These are phyloP conservation scores for Echria macrotheca DNA, from an alignment of 495 filamentous ascomycete species.

Conservation along the genomic window DNA sequence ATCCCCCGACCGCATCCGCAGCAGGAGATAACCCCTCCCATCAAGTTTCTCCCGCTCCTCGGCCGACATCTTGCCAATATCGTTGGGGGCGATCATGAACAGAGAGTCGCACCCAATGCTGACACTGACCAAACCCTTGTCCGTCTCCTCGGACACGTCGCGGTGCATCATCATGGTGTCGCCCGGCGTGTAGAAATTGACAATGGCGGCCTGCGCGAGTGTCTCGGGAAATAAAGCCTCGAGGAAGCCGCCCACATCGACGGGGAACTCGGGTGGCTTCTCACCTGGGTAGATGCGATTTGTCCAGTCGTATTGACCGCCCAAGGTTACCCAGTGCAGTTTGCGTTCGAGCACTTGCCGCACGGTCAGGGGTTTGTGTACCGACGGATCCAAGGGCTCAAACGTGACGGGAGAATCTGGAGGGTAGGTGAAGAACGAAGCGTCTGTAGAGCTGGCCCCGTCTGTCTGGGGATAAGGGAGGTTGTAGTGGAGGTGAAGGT, in stretches of 20 bases:
- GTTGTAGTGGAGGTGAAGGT: conserved; percentile 76
- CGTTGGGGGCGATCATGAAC: conserved; percentile 58
- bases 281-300: conserved; percentile 67
- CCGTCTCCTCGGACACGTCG: conserved; percentile 78
- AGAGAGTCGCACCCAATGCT: conserved; percentile 85
- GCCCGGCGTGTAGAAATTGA: conserved; percentile 83
- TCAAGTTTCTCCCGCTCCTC: conserved; percentile 19
- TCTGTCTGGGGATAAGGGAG: conserved; percentile 56
- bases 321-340: conserved; percentile 88
- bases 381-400: conserved; percentile 60
- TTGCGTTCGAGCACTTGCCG: conserved; percentile 64
- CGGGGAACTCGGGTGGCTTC: conserved; percentile 65
- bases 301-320: conserved; percentile 94
- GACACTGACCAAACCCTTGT: conserved; percentile 70
- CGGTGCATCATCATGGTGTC: conserved; percentile 86
- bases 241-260: conserved; percentile 61
- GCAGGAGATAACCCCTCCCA: conserved; percentile 45
- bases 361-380: conserved; percentile 66
- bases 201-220: conserved; percentile 76
- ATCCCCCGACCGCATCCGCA: conserved; percentile 73
- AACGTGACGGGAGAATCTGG: conserved; percentile 32
- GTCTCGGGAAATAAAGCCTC: conserved; percentile 64
- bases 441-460: conserved; percentile 4
- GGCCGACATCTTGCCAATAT: conserved; percentile 31
- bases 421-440: conserved; percentile 44